These are phyloP conservation scores for Blastocystis sp. DNA, from an alignment of 352 stramenopile genomes.

Conservation along the genomic window DNA sequence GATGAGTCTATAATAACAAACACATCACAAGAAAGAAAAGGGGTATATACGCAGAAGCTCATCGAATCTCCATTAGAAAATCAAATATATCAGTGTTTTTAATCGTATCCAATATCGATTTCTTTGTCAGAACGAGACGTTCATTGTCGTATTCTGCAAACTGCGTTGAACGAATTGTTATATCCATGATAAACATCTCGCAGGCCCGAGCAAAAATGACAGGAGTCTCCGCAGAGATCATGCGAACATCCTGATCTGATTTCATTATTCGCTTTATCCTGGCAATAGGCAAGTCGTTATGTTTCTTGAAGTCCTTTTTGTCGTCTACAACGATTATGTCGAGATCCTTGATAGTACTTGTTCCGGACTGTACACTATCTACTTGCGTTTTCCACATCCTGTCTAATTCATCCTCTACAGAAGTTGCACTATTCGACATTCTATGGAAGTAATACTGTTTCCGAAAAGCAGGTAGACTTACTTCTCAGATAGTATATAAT, in stretches of 20 bases:
- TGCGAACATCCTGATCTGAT: conserved; percentile 90
- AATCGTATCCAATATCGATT: conserved; percentile 94
- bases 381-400: conserved; percentile 59
- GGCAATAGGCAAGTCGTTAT: conserved; percentile 94
- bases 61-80: conserved; percentile 85
- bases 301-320: conserved; percentile 93
- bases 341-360: not conserved
- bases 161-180: conserved; percentile 83
- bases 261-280: conserved; percentile 99
- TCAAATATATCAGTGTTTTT: conserved; percentile 97
- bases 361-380: conserved; percentile 10
- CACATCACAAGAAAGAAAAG: conserved; percentile 5
- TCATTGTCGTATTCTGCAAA: conserved; percentile 77
- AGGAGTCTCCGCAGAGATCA: conserved; percentile 94
- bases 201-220: conserved; percentile 97
- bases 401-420: conserved; percentile 53
- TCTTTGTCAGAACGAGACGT: conserved; percentile 82
- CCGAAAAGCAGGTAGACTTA: too few relatives aligned
- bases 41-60: not conserved
- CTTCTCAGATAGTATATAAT: too few relatives aligned
- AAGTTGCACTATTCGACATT: conserved; percentile 42
- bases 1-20: not conserved
- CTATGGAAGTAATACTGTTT: not conserved
- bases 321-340: not conserved
- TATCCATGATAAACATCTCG: conserved; percentile 98